Conservation (phyloP, 345 rosid genomes). For the Hirschfeldia incana region DNA sequence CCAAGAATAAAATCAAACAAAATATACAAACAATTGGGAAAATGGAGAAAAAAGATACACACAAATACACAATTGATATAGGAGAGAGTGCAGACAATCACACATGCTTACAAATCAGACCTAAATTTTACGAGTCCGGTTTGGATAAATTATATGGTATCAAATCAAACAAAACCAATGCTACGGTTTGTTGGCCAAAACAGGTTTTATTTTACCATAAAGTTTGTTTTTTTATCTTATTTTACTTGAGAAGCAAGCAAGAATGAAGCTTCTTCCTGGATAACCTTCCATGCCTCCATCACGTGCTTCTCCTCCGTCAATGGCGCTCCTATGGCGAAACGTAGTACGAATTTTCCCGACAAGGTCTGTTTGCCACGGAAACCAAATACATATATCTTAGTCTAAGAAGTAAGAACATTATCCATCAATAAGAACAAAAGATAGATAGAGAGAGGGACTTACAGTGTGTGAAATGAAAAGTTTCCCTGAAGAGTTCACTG, state of each 20-base stretch:
- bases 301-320: slow-evolving; percentile 85
- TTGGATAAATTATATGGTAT: neutral
- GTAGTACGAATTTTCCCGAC: slow-evolving; percentile 58
- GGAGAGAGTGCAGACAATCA: neutral
- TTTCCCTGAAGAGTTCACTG: slow-evolving; percentile 77
- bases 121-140: neutral
- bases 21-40: neutral
- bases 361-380: slow-evolving; percentile 51
- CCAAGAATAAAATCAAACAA: no score
- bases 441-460: slow-evolving; percentile 15
- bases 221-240: neutral
- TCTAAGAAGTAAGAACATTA: neutral
- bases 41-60: no score
- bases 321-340: slow-evolving; percentile 87
- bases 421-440: neutral
- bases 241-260: slow-evolving; percentile 39
- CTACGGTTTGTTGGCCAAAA: slow-evolving; percentile 16
- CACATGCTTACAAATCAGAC: neutral
- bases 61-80: no score
- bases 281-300: slow-evolving; percentile 69
- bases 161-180: slow-evolving; percentile 7
- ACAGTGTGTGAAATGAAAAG: slow-evolving; percentile 84
- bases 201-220: neutral
- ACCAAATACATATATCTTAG: neutral
- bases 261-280: slow-evolving; percentile 62